Percentiles rank a stretch among this genome's conserved stretches.
Evolutionary conservation across 2,329 filamentous ascomycete genomes (phyloP).

Genomic region (Colletotrichum sp.): DNA sequence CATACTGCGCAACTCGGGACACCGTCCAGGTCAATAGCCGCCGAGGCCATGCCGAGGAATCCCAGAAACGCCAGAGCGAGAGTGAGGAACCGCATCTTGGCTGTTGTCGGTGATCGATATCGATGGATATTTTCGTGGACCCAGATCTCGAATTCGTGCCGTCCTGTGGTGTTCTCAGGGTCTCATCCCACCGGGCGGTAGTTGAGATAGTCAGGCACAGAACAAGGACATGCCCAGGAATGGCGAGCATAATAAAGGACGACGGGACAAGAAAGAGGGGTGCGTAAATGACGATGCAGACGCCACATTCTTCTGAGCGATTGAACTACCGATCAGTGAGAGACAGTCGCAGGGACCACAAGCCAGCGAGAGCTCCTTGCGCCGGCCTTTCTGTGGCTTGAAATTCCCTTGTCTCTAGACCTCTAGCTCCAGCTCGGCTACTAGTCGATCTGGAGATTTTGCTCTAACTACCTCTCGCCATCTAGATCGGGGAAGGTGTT

Average conservation of each 20-base stretch:
- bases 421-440: not conserved
- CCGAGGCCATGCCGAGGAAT: not conserved
- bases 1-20: not conserved
- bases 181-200: not conserved
- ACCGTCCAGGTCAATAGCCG: not conserved
- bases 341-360: not conserved
- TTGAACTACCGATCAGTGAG: not conserved
- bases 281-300: not conserved
- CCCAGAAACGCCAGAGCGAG: not conserved
- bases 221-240: not conserved
- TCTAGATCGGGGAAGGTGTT: not conserved
- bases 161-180: not conserved
- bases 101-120: not conserved
- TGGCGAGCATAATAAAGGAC: not conserved
- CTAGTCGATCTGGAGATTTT: not conserved
- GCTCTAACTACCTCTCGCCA: not conserved
- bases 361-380: not conserved
- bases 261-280: not conserved
- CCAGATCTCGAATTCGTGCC: not conserved
- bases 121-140: not conserved
- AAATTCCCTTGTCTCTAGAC: not conserved
- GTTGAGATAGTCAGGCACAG: not conserved
- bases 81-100: not conserved
- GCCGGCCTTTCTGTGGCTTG: not conserved
- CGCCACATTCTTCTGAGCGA: not conserved